Conservation (phyloP, 164 flowering plant species). For the Sextonia rubra region DNA sequence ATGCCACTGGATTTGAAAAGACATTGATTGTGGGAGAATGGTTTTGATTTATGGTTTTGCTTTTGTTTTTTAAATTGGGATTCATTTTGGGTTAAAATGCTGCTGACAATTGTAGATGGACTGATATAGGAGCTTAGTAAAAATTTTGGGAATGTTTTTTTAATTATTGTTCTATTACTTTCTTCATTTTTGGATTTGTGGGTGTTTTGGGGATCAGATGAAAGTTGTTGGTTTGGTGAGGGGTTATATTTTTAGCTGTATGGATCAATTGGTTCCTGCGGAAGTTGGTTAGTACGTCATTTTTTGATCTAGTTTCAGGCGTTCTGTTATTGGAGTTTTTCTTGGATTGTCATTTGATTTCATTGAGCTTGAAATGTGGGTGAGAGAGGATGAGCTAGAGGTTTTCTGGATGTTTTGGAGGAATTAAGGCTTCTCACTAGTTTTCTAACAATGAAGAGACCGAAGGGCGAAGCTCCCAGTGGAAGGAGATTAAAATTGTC, state of each 20-base stretch:
- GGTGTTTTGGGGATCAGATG: neutral
- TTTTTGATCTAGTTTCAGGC: neutral
- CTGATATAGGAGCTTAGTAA: neutral
- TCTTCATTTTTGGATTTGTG: neutral
- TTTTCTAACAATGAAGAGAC: constrained; percentile 2
- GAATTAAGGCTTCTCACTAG: neutral
- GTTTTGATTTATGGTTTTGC: neutral
- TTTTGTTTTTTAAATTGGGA: neutral
- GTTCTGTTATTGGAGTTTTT: neutral
- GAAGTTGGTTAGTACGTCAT: neutral
- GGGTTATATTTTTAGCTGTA: neutral
- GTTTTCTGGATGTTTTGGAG: neutral
- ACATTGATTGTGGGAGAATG: neutral
- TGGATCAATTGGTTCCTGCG: neutral
- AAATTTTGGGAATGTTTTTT: neutral
- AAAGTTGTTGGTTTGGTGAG: neutral
- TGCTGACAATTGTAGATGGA: neutral
- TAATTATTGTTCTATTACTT: neutral
- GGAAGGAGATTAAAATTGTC: constrained; percentile 61
- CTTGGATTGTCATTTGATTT: neutral
- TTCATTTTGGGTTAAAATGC: neutral
- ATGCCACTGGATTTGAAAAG: neutral
- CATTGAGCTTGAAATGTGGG: neutral
- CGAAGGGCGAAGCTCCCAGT: constrained; percentile 16
- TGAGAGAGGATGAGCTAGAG: neutral